phyloP scores from a whole-genome alignment of 306 rosid species.

The Cicer yamashitae region DNA sequence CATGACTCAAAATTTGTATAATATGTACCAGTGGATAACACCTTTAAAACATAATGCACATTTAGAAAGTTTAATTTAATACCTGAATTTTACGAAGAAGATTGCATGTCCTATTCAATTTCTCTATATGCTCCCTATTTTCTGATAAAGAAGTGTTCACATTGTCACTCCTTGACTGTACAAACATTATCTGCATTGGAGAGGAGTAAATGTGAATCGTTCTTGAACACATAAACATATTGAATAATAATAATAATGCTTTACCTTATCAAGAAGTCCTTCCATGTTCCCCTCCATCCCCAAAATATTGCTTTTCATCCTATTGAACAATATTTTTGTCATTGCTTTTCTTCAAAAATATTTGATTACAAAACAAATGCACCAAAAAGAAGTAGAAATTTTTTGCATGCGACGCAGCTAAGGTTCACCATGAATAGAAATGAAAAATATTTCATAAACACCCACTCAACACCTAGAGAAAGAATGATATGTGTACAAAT shows the following conservation, averaged over 20 bases:
- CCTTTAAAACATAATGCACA: not conserved
- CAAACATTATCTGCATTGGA: conserved; percentile 78
- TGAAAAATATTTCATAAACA: too few species aligned
- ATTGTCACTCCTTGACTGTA: conserved; percentile 85
- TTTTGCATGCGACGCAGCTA: too few species aligned
- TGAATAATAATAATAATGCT: conserved; percentile 9
- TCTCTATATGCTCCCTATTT: conserved; percentile 86
- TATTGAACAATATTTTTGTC: conserved; percentile 41
- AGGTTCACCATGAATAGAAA: too few species aligned
- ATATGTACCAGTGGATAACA: not conserved
- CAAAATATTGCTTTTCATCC: conserved; percentile 88
- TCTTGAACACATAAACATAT: conserved; percentile 10
- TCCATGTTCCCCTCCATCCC: conserved; percentile 96
- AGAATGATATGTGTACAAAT: too few species aligned
- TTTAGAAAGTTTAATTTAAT: not conserved
- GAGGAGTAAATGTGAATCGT: not conserved
- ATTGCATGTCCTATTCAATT: conserved; percentile 77
- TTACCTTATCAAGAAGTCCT: conserved; percentile 81
- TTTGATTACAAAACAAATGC: not conserved
- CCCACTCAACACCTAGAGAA: too few species aligned
- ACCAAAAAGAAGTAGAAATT: not conserved
- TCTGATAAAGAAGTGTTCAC: conserved; percentile 83
- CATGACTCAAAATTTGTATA: not conserved
- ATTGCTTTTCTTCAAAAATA: not conserved
- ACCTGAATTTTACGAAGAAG: conserved; percentile 97